Percentiles rank a stretch among this genome's conserved stretches.
Evolutionary conservation across 495 filamentous ascomycete genomes (phyloP).

Genomic region (Amphirosellinia nigrospora): DNA sequence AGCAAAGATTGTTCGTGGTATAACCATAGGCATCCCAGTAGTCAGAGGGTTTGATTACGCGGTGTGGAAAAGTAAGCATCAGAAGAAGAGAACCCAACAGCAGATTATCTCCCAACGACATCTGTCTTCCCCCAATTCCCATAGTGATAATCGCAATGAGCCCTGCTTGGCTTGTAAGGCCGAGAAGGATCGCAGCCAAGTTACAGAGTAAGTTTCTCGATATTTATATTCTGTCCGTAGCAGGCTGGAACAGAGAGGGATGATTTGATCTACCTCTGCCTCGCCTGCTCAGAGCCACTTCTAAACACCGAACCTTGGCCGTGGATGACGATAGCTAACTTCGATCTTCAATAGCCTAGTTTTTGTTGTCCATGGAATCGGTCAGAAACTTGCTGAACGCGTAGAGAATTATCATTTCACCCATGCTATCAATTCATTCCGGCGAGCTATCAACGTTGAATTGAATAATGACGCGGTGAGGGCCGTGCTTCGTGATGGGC

Average conservation of each 20-base stretch:
- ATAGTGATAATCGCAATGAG: conserved; percentile 48
- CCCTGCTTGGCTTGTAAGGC: conserved; percentile 58
- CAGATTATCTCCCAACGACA: conserved; percentile 57
- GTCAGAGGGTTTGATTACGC: conserved; percentile 83
- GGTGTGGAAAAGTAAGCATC: conserved; percentile 76
- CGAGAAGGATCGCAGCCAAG: conserved; percentile 68
- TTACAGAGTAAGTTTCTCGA: conserved; percentile 65
- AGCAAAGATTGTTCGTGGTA: conserved; percentile 81
- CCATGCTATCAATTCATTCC: conserved; percentile 88
- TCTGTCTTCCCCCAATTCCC: conserved; percentile 53
- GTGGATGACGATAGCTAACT: conserved; percentile 2
- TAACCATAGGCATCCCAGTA: conserved; percentile 82
- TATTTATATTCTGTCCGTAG: neutral
- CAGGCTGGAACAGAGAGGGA: neutral
- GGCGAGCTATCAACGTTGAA: conserved; percentile 86
- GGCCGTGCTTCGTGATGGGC: conserved; percentile 71
- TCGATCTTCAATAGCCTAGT: conserved; percentile 55
- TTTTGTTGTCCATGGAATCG: conserved; percentile 92
- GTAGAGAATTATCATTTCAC: conserved; percentile 98
- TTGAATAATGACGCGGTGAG: conserved; percentile 75
- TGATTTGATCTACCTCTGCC: neutral
- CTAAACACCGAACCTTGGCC: neutral
- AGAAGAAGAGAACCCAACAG: conserved; percentile 42
- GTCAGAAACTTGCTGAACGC: conserved; percentile 93
- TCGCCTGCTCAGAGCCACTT: neutral